These are phyloP conservation scores for Calonectria pseudoturangicola DNA, from an alignment of 2,329 filamentous ascomycete species.

Conservation along the genomic window DNA sequence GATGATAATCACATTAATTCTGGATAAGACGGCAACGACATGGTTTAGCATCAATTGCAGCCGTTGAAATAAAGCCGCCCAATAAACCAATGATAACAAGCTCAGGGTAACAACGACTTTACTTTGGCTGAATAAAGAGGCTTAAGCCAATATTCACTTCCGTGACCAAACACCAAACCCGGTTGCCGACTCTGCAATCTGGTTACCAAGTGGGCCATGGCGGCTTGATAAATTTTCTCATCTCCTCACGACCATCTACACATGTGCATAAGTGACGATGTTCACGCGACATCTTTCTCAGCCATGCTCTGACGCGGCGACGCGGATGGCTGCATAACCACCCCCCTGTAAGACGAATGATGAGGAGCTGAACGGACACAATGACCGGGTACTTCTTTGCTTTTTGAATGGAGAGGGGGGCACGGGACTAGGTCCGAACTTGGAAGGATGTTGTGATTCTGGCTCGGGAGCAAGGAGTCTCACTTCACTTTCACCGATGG, in stretches of 20 bases:
- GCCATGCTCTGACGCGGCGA: slow-evolving; percentile 53
- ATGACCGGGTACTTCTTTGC: slow-evolving; percentile 38
- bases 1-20: neutral
- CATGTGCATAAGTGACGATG: slow-evolving; percentile 46
- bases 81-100: neutral
- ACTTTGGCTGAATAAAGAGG: neutral
- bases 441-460: slow-evolving; percentile 41
- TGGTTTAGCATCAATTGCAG: neutral
- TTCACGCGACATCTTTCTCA: slow-evolving; percentile 50
- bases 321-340: slow-evolving; percentile 51
- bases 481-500: slow-evolving; percentile 45
- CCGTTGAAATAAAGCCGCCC: neutral
- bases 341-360: slow-evolving; percentile 44
- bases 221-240: neutral
- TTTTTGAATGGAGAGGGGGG: slow-evolving; percentile 35
- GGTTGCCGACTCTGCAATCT: too few species aligned
- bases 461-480: slow-evolving; percentile 35
- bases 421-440: slow-evolving; percentile 46
- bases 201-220: neutral
- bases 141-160: neutral
- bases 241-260: neutral
- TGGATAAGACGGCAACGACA: neutral
- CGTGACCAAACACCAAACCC: neutral
- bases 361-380: slow-evolving; percentile 38
- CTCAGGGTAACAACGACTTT: neutral